These are phyloP conservation scores for Leccinum variabile DNA, from an alignment of 1,284 basidiomycete genomes.

Conservation along the genomic window DNA sequence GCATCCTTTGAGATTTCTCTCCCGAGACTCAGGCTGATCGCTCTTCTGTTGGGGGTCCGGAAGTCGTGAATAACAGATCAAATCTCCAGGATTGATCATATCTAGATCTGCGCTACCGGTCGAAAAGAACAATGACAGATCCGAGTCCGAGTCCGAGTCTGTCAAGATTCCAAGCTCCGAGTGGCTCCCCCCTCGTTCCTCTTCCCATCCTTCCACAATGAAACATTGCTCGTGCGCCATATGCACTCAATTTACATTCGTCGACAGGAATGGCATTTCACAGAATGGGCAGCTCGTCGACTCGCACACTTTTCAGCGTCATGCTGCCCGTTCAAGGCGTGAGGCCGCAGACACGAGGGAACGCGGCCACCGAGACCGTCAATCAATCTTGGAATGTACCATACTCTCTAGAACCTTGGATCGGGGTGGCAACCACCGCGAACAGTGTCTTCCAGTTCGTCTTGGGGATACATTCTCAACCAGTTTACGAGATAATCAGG, in stretches of 20 bases:
- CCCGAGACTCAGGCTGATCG: too few species aligned
- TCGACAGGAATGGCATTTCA: not conserved
- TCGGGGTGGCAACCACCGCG: not conserved
- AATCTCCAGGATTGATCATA: too few species aligned
- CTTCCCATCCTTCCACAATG: too few species aligned
- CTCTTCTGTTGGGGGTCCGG: too few species aligned
- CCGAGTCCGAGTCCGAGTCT: too few species aligned
- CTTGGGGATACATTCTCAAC: not conserved
- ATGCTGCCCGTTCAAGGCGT: not conserved
- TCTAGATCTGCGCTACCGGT: too few species aligned
- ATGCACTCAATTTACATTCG: not conserved
- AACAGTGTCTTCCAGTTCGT: not conserved
- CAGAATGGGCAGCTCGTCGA: not conserved
- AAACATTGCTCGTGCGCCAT: not conserved
- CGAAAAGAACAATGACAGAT: too few species aligned
- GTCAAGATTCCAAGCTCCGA: too few species aligned
- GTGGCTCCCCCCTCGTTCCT: too few species aligned
- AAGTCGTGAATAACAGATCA: too few species aligned
- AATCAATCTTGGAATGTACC: not conserved
- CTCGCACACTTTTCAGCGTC: not conserved
- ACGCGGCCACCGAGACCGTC: not conserved
- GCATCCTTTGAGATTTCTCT: too few species aligned
- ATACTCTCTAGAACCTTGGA: not conserved
- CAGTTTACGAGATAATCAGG: too few species aligned
- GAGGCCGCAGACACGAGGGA: not conserved